Conservation (phyloP, 2,329 filamentous ascomycete species). For the Clonostachys sp. region DNA sequence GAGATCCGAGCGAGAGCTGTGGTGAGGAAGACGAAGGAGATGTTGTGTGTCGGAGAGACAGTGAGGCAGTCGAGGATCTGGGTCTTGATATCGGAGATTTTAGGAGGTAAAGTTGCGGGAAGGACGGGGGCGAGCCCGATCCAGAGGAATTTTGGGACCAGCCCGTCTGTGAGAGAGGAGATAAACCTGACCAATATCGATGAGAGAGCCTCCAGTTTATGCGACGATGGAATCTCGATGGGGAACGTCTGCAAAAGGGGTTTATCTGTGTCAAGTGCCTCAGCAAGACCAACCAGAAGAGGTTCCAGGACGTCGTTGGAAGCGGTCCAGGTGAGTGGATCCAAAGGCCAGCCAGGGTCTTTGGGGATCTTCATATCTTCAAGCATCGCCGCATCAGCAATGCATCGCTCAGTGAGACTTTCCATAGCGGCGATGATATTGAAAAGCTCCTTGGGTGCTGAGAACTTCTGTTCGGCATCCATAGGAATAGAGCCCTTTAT, state of each 20-base stretch:
- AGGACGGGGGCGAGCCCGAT: conserved; percentile 54
- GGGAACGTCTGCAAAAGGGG: conserved; percentile 58
- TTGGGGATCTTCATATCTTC: conserved; percentile 45
- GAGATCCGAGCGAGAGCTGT: conserved; percentile 62
- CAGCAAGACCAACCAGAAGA: conserved; percentile 36
- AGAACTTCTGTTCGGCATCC: conserved; percentile 61
- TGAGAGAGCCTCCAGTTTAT: conserved; percentile 70
- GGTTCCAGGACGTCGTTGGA: conserved; percentile 12
- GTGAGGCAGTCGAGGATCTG: conserved; percentile 70
- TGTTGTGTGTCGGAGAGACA: conserved; percentile 71
- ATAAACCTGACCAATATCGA: conserved; percentile 74
- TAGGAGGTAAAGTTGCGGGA: conserved; percentile 11
- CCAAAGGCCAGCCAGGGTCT: conserved; percentile 58
- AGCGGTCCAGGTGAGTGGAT: conserved; percentile 28
- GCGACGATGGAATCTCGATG: conserved; percentile 55
- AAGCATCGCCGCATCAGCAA: conserved; percentile 60
- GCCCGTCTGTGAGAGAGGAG: conserved; percentile 68
- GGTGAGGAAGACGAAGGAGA: conserved; percentile 83
- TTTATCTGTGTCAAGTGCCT: conserved; percentile 69
- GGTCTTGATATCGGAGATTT: conserved; percentile 35
- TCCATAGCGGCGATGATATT: conserved; percentile 78
- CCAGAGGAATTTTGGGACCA: conserved; percentile 71
- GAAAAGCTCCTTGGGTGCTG: conserved; percentile 85
- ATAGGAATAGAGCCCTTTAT: conserved; percentile 47
- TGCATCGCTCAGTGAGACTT: conserved; percentile 46